Conservation (phyloP, 768 basidiomycete genomes). For the Kwoniella dendrophila region DNA sequence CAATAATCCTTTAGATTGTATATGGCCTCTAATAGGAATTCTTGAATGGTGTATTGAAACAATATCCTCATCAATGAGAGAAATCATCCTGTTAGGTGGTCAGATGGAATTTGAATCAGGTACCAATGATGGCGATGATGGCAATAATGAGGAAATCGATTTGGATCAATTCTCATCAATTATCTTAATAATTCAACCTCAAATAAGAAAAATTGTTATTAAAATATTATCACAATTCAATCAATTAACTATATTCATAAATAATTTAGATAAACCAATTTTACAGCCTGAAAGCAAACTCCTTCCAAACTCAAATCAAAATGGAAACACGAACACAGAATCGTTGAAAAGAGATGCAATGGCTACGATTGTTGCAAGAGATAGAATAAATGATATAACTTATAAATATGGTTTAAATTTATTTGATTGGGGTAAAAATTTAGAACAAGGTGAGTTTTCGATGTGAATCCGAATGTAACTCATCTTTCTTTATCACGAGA, state of each 20-base stretch:
- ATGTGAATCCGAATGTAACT: background rate
- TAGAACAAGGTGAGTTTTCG: slow-evolving; percentile 19
- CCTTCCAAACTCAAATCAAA: slow-evolving; percentile 7
- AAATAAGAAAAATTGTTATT: slow-evolving; percentile 9
- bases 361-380: slow-evolving; percentile 39
- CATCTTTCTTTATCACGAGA: background rate
- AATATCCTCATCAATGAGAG: slow-evolving; percentile 17
- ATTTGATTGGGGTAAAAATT: slow-evolving; percentile 32
- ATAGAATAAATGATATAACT: slow-evolving; percentile 23
- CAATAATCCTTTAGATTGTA: slow-evolving; percentile 17
- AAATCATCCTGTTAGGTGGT: slow-evolving; percentile 13
- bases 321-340: too few relatives aligned
- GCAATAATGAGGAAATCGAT: background rate
- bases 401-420: slow-evolving; percentile 34
- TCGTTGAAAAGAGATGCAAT: slow-evolving; percentile 27
- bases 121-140: background rate
- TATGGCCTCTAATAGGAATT: slow-evolving; percentile 34
- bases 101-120: slow-evolving; percentile 8
- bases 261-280: slow-evolving; percentile 34
- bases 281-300: slow-evolving; percentile 26
- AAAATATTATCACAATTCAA: slow-evolving; percentile 26
- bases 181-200: slow-evolving; percentile 19
- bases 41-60: slow-evolving; percentile 30
- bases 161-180: background rate
- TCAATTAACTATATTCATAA: slow-evolving; percentile 26